Conservation (phyloP, 371 early-diverging fungal species). For the Mucor saturninus region DNA sequence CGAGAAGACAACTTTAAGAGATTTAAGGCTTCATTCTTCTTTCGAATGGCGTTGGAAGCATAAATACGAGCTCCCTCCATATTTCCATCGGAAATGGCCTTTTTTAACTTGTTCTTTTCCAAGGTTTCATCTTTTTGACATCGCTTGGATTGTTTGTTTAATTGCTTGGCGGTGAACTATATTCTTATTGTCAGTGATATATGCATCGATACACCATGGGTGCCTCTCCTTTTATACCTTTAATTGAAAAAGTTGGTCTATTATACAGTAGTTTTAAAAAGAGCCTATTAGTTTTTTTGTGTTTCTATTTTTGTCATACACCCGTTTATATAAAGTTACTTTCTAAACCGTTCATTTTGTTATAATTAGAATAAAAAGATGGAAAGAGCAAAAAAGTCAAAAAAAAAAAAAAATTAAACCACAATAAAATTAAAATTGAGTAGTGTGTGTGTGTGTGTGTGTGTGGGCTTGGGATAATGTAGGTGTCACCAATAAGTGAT, state of each 20-base stretch:
- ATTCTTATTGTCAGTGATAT: no score
- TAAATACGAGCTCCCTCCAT: conserved; percentile 94
- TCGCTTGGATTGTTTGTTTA: conserved; percentile 85
- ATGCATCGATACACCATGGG: background rate
- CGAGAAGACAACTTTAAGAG: conserved; percentile 85
- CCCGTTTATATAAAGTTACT: conserved; percentile 16
- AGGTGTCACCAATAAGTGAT: background rate
- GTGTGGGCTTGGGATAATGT: background rate
- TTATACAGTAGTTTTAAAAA: background rate
- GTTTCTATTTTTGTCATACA: background rate
- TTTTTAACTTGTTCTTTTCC: conserved; percentile 89
- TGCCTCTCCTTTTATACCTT: conserved; percentile 49
- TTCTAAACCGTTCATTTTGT: conserved; percentile 35
- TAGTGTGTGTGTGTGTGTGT: no score
- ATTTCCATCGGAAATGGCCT: conserved; percentile 94
- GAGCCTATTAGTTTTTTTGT: background rate
- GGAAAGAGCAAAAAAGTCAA: conserved; percentile 1
- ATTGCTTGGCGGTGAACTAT: conserved; percentile 91
- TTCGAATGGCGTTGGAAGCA: conserved; percentile 96
- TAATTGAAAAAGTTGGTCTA: conserved; percentile 74
- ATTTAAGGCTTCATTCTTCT: conserved; percentile 94
- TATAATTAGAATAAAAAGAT: background rate
- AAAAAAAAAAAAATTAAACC: no score
- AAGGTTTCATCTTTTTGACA: conserved; percentile 83
- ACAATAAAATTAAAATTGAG: no score